These are phyloP conservation scores for Hygrocybe punicea DNA, from an alignment of 768 basidiomycete species.

Conservation along the genomic window DNA sequence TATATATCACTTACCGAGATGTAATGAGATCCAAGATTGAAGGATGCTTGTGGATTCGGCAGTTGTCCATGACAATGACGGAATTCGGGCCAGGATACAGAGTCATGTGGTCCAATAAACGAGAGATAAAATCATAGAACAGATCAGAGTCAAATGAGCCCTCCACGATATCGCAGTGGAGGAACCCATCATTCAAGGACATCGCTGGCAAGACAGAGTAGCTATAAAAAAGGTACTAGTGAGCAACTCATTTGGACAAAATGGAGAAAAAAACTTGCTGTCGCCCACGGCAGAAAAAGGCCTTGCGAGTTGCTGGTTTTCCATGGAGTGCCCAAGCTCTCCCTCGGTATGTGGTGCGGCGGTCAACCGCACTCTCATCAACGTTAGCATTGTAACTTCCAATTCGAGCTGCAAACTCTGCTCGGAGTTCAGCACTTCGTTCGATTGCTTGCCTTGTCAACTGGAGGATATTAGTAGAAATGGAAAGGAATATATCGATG, in stretches of 20 bases:
- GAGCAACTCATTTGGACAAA: too few species aligned
- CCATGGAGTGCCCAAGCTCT: too few species aligned
- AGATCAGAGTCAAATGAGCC: neutral
- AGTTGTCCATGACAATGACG: too few species aligned
- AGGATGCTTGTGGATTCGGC: conserved; percentile 29
- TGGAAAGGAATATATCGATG: conserved; percentile 10
- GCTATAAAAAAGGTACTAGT: neutral
- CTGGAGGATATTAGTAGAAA: neutral
- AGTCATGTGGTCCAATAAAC: conserved; percentile 24
- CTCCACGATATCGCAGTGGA: conserved; percentile 6
- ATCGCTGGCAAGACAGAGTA: conserved; percentile 4
- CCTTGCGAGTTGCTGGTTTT: too few species aligned
- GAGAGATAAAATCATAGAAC: neutral
- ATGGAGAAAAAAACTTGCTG: too few species aligned
- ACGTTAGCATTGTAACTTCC: conserved; percentile 13
- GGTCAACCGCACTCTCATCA: too few species aligned
- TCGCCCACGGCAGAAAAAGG: too few species aligned
- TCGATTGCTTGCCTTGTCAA: conserved; percentile 17
- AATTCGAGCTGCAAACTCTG: conserved; percentile 9
- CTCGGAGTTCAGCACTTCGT: conserved; percentile 13
- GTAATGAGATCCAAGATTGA: neutral
- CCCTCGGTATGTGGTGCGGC: too few species aligned
- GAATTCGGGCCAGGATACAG: conserved; percentile 26
- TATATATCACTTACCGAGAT: conserved; percentile 14
- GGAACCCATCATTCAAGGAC: too few species aligned